Base-by-base conservation (phyloP, 2,329 filamentous ascomycete genomes). In the Aspergillus latus region DNA sequence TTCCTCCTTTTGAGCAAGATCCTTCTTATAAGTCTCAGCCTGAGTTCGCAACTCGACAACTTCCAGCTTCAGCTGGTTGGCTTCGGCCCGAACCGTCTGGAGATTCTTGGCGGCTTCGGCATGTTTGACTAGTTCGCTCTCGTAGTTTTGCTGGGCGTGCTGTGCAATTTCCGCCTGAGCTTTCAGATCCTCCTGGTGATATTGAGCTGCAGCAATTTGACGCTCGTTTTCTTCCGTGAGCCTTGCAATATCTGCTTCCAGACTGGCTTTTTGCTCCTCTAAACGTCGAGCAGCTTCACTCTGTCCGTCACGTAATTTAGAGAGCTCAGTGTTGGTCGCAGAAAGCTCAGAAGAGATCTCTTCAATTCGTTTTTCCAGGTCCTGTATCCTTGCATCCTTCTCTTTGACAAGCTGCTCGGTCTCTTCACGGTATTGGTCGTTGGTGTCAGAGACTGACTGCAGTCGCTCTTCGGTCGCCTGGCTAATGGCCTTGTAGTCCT, bases 101-200 rank as follows among this genome's bases (percentile, higher is more conserved):
- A 97, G 80, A 36, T 85, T 84, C 74, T 92, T 92, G 10, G 93
- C 90, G n/a, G 93, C 94, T 63, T 97, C 91, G 1, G 92, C 93
- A 74, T 99, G 94, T 77, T 94, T 97, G 66, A 96, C 84, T 9
- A 99, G 82, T 72, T 99, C 94, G 60, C 87, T 87, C 72, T 99
- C 95, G 69, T 99, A 99, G 64, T 94, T 92, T 69, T 96, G 88
- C 71, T 99, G 94, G 3, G 94, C 92, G 72, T 91, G 89, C 52
- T 91, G 87, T 2, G 94, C 92, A 67, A 99, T 97, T 44, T 95
- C 89, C 29, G 93, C 92, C 73, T 99, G 94, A 0, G 90, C 88
- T 59, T 94, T 92, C 42, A 97, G 84, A 66, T 97, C 92, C 66
- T 96, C 89, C 69, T 95, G 90, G 69, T 96, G 89, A 69, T 89